phyloP scores from a whole-genome alignment of 768 basidiomycete species.

The Lactarius hatsudake region DNA sequence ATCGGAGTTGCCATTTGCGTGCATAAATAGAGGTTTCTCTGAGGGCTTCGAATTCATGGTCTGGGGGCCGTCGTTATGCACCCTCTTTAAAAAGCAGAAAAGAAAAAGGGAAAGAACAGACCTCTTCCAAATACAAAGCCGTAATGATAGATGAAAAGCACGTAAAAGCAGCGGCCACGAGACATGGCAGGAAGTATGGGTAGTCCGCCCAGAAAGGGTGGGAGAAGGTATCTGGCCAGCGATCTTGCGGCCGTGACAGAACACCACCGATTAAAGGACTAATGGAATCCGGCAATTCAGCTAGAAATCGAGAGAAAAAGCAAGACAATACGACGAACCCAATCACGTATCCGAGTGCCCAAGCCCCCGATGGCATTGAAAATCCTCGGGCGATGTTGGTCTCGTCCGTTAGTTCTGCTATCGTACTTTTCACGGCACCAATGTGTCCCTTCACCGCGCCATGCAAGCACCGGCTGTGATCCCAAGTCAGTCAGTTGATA shows the following conservation, averaged over 20 bases:
- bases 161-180: background rate
- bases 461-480: background rate
- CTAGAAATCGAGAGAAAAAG: background rate
- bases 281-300: background rate
- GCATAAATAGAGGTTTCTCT: background rate
- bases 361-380: background rate
- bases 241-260: slow-evolving; percentile 29
- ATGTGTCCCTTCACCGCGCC: background rate
- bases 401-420: background rate
- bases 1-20: background rate
- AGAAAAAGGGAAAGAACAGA: background rate
- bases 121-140: background rate
- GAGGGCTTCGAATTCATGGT: background rate
- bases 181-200: slow-evolving; percentile 31
- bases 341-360: background rate
- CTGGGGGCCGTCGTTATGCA: background rate
- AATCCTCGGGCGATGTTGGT: background rate
- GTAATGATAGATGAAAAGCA: background rate
- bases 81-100: background rate
- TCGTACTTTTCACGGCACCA: background rate
- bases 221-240: slow-evolving; percentile 23
- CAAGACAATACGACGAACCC: slow-evolving; percentile 12
- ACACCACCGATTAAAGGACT: slow-evolving; percentile 26
- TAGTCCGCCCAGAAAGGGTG: slow-evolving; percentile 28
- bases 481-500: background rate